Percentiles rank a stretch among this genome's conserved stretches.
Conservation (phyloP, 208 protist species). For the Trypanosoma brucei region DNA sequence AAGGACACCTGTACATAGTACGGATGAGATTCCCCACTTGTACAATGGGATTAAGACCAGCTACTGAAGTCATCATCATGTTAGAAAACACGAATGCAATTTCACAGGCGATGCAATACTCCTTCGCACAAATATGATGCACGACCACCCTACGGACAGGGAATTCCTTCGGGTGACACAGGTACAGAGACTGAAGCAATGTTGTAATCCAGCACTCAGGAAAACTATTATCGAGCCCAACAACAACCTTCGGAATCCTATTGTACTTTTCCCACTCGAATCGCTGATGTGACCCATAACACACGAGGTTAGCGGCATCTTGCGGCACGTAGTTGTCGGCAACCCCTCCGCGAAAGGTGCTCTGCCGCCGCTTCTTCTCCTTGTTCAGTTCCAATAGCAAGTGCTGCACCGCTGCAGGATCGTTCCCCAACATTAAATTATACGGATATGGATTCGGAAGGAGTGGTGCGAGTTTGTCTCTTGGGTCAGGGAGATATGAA, state of each 20-base stretch:
- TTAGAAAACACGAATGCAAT: constrained; percentile 84
- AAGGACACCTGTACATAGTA: constrained; percentile 69
- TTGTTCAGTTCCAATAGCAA: constrained; percentile 74
- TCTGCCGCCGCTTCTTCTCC: constrained; percentile 69
- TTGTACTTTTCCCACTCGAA: constrained; percentile 84
- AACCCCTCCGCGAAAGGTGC: constrained; percentile 35
- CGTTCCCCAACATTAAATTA: constrained; percentile 74
- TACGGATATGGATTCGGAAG: constrained; percentile 86
- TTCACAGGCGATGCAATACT: constrained; percentile 89
- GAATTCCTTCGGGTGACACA: constrained; percentile 79
- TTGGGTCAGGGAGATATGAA: constrained; percentile 76
- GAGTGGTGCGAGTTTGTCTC: constrained; percentile 73
- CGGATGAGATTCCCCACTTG: constrained; percentile 78
- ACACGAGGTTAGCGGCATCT: constrained; percentile 78
- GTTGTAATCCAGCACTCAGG: constrained; percentile 86
- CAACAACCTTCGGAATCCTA: constrained; percentile 64
- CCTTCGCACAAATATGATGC: constrained; percentile 68
- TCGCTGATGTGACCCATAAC: constrained; percentile 77
- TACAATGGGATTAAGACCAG: constrained; percentile 77
- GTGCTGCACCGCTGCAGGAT: constrained; percentile 69
- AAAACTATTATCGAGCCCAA: constrained; percentile 87
- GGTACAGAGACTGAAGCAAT: constrained; percentile 79
- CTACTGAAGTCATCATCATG: constrained; percentile 67
- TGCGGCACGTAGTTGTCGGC: constrained; percentile 66
- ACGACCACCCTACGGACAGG: constrained; percentile 78